Evolutionary conservation across 805 yeast species (phyloP), one percentile per base, ranked within the genome.

Genomic region (Candida gorgasii): DNA sequence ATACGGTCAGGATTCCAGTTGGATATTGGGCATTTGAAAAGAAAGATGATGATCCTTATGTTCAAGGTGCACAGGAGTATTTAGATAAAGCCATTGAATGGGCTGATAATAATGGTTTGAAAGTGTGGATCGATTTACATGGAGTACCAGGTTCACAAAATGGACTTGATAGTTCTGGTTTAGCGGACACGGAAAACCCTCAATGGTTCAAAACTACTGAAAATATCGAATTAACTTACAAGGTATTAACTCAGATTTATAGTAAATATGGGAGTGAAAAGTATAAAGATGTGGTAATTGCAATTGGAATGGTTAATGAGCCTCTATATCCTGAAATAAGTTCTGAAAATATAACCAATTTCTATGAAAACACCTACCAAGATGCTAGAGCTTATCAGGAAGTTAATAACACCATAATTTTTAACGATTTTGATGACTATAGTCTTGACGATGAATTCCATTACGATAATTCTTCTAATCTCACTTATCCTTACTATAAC

Each of bases 91-190:
- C 89, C 1, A 63, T 88, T 32, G 76, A 67, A 29, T 88, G 95
- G 95, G 82, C 86, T 14, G 58, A 75, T 12, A 66, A 69, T 27
- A 61, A 81, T 52, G 81, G 72, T 8, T 63, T 88, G 45, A 76
- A 84, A 44, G 84, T 82, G 3, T 82, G 86, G 82, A 62, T 88
- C 39, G 95, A 87, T 55, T 61, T 88, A 41, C 96, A 87, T 55
- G 89, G 93, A 9, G 82, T 77, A 15, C 95, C 95, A 6, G 95
- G 93, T 1, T 84, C 92, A 1, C 95, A 87, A 57, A 88, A 87
- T 59, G 95, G 95, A 15, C 86, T 86, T 67, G 93, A 87, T 57
- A 88, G 86, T 54, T 81, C 89, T 7, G 96, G 95, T 1, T 61
- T 72, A 20, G 69, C 89, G 54, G 79, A 58, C 39, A 51, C 61